A percentile compares a stretch with the other conserved stretches of the same genome.
These are phyloP conservation scores for Trichoderma sp. DNA, from an alignment of 2,329 filamentous ascomycete species.

Conservation along the genomic window DNA sequence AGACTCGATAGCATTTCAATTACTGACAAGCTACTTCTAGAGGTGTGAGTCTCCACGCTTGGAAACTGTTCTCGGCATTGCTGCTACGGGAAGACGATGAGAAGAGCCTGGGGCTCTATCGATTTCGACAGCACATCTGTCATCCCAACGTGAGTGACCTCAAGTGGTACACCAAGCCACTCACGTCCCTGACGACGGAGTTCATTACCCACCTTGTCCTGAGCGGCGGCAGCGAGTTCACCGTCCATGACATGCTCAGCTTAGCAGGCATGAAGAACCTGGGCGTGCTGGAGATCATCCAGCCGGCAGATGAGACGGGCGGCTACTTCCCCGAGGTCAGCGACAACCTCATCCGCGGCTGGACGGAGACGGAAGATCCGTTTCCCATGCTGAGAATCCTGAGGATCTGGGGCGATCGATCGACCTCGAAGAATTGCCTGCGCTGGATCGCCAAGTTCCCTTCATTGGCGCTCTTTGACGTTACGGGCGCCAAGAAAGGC, in stretches of 20 bases:
- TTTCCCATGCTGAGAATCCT: constrained; percentile 54
- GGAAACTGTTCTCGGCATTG: constrained; percentile 45
- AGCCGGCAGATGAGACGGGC: constrained; percentile 39
- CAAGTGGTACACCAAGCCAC: constrained; percentile 42
- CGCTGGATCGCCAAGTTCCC: constrained; percentile 48
- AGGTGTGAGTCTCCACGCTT: constrained; percentile 45
- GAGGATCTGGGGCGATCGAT: constrained; percentile 48
- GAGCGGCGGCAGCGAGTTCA: constrained; percentile 42
- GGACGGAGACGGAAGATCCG: constrained; percentile 45
- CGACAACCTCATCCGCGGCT: constrained; percentile 51
- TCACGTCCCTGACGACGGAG: constrained; percentile 42
- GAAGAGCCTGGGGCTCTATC: constrained; percentile 43
- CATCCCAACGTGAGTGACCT: constrained; percentile 40
- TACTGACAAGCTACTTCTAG: constrained; percentile 31
- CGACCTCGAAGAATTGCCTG: constrained; percentile 46
- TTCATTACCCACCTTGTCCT: constrained; percentile 49
- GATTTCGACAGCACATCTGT: constrained; percentile 46
- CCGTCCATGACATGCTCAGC: constrained; percentile 45
- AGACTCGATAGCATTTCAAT: neutral
- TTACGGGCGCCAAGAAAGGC: constrained; percentile 42
- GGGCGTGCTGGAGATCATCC: constrained; percentile 51
- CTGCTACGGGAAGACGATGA: constrained; percentile 41
- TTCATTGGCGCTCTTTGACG: constrained; percentile 49
- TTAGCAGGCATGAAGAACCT: constrained; percentile 51
- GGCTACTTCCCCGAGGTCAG: constrained; percentile 44